These are phyloP conservation scores for Aspergillus proliferans DNA, from an alignment of 2,329 filamentous ascomycete genomes.

Conservation along the genomic window DNA sequence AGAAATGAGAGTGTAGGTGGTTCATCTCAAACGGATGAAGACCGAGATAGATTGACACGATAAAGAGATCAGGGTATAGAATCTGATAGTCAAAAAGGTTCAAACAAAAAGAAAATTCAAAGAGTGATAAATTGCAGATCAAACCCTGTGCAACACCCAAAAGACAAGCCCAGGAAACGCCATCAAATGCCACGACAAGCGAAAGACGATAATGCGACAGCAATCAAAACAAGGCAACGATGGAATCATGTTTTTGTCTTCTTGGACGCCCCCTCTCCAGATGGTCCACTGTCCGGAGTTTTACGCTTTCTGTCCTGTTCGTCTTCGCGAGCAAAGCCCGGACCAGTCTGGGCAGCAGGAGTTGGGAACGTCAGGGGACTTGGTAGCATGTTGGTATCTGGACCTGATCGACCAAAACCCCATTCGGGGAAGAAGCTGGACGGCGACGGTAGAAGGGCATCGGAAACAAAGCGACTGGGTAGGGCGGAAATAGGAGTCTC, in stretches of 20 bases:
- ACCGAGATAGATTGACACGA: too few species aligned
- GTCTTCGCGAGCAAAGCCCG: constrained; percentile 37
- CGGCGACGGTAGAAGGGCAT: constrained; percentile 81
- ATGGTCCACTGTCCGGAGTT: constrained; percentile 32
- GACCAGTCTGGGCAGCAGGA: constrained; percentile 47
- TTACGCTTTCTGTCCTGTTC: constrained; percentile 42
- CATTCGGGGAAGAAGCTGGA: constrained; percentile 90
- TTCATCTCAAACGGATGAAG: too few species aligned
- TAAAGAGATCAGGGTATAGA: too few species aligned
- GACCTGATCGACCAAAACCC: constrained; percentile 60
- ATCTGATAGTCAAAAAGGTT: background rate
- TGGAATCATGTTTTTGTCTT: constrained; percentile 32
- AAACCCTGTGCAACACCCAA: background rate
- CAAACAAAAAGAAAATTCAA: background rate
- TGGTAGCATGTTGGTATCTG: constrained; percentile 77
- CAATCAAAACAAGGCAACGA: background rate
- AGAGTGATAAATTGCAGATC: background rate
- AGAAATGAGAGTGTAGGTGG: too few species aligned
- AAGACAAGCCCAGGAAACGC: constrained; percentile 2
- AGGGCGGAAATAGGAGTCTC: constrained; percentile 90
- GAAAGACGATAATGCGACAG: constrained; percentile 1
- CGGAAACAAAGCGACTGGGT: constrained; percentile 82
- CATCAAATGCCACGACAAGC: background rate
- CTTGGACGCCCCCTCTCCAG: constrained; percentile 29
- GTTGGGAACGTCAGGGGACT: constrained; percentile 92